Conservation (phyloP, 768 basidiomycete genomes). For the Lanmaoa rubissima region DNA sequence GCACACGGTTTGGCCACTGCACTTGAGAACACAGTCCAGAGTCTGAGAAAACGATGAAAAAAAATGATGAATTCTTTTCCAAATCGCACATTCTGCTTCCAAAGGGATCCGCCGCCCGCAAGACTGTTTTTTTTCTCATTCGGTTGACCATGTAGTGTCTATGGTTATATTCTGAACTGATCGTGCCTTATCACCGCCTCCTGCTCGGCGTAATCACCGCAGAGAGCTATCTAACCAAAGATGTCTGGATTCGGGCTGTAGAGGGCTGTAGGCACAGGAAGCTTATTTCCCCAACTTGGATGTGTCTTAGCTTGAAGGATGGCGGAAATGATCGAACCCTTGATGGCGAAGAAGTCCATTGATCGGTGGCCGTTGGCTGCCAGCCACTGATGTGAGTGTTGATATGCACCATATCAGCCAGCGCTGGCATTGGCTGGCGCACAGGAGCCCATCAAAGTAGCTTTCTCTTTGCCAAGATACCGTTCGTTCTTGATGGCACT, state of each 20-base stretch:
- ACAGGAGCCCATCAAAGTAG: background rate
- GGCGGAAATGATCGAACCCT: background rate
- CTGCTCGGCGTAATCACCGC: background rate
- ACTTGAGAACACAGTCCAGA: background rate
- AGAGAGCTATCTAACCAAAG: background rate
- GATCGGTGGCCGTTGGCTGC: background rate
- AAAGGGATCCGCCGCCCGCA: background rate
- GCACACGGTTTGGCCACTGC: background rate
- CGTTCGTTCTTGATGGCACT: background rate
- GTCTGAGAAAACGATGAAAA: background rate
- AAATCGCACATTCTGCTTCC: background rate
- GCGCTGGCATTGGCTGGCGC: background rate
- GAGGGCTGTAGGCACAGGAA: background rate
- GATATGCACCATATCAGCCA: too few relatives aligned
- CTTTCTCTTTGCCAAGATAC: background rate
- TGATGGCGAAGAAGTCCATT: background rate
- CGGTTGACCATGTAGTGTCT: too few relatives aligned
- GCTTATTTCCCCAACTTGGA: constrained; percentile 5
- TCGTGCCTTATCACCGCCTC: background rate
- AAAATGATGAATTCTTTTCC: background rate
- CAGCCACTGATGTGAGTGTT: background rate
- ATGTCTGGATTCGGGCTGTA: background rate
- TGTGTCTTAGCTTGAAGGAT: too few relatives aligned
- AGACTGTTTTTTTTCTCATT: background rate
- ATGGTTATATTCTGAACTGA: background rate